Evolutionary conservation across 2,329 filamentous ascomycete species (phyloP).

Genomic region (Davidsoniella virescens): DNA sequence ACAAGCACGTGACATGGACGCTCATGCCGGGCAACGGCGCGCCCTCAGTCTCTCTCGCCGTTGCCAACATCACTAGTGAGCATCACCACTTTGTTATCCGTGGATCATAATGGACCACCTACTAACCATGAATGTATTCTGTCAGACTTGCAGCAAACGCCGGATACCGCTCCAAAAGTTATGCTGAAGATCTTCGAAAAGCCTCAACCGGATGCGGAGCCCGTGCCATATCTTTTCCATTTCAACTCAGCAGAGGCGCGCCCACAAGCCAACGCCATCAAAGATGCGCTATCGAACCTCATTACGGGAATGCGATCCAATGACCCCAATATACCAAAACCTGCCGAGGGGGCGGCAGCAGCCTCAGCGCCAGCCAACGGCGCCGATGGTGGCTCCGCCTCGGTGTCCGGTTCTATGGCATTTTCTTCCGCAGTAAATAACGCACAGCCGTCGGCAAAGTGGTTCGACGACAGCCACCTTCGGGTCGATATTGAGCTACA

Average conservation of each 20-base stretch:
- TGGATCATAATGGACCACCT: background rate
- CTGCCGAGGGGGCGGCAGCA: constrained; percentile 17
- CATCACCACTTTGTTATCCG: constrained; percentile 1
- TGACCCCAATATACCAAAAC: constrained; percentile 35
- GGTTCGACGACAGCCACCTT: constrained; percentile 69
- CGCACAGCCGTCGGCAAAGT: constrained; percentile 39
- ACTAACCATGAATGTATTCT: constrained; percentile 2
- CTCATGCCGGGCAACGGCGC: constrained; percentile 47
- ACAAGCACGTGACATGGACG: constrained; percentile 65
- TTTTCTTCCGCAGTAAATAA: constrained; percentile 54
- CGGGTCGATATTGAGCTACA: constrained; percentile 69
- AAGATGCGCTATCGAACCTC: constrained; percentile 63
- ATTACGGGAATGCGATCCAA: constrained; percentile 51
- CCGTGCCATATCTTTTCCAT: constrained; percentile 66
- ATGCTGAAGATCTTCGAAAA: constrained; percentile 87
- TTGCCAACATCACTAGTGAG: constrained; percentile 71
- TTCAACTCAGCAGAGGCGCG: constrained; percentile 73
- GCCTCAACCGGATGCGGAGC: constrained; percentile 36
- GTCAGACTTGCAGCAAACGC: constrained; percentile 83
- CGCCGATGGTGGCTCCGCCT: constrained; percentile 14
- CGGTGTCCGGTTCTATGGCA: constrained; percentile 52
- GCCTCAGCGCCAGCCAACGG: constrained; percentile 16
- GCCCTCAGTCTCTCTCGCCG: constrained; percentile 50
- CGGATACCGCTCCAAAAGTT: constrained; percentile 71
- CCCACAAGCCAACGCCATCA: constrained; percentile 69